Base-by-base conservation (phyloP, 2,329 filamentous ascomycete species). In the Colletotrichum sp. region DNA sequence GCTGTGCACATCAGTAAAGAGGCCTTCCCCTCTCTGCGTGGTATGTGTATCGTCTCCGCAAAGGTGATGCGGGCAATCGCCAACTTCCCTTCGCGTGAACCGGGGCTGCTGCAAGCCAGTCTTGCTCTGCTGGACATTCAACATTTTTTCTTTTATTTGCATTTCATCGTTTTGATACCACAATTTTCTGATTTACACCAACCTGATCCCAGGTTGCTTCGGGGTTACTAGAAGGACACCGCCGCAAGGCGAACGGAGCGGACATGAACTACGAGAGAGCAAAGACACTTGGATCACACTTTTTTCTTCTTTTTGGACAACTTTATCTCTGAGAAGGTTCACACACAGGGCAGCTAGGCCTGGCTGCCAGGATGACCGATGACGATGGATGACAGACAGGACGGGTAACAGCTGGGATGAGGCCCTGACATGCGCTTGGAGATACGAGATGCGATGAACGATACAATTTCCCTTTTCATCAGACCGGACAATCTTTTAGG, bases 21-120 rank as follows among this genome's bases (percentile, higher is more conserved):
- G 43, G 68, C 67, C 25, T 25, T 16, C 7, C 30, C 25, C 16
- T 48, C 58, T 80, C 78, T 78, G 78, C 78, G 77, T 79, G 76
- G 52, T 75, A 66, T 77, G 61, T 62, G 66, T 71, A 76, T 62
- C 79, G 80, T 78, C 79, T 79, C 80, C 79, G 77, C 78, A 77
- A 78, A 79, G 80, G 82, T 81, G 82, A 84, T 83, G 81, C 84
- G 79, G 84, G 84, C 80, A 81, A 84, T 85, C 82, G 80, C 81
- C 80, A 72, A 80, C 79, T 81, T 48, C 70, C 70, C 52, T 72
- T 65, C 58, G 64, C 48, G 43, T 39, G 58, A 66, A 69, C 43
- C 65, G 52, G 74, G 64, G 58, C 43, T 65, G 22, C 70, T 81
- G 58, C 34, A 27, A 74, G 74, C 70, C 65, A 65, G 66, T 67